Percentiles rank a stretch among this genome's conserved stretches.
These are phyloP conservation scores for Ustulina deusta DNA, from an alignment of 2,329 filamentous ascomycete species.

Conservation along the genomic window DNA sequence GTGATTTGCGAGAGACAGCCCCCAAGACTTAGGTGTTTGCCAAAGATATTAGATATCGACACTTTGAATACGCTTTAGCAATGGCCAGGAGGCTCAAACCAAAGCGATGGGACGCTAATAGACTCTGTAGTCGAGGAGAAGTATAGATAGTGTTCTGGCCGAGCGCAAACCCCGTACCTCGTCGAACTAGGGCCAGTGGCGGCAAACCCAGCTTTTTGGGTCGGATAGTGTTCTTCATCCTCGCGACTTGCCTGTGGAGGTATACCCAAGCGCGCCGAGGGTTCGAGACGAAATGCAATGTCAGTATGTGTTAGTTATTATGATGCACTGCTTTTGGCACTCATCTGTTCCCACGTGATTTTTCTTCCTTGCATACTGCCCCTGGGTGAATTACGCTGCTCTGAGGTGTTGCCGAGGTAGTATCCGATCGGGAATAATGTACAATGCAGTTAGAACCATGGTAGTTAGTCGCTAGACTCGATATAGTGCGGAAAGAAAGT, in stretches of 20 bases:
- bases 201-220: neutral
- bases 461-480: slow-evolving; percentile 17
- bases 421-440: slow-evolving; percentile 1
- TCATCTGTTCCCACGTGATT: neutral
- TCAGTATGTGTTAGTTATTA: neutral
- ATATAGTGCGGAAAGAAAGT: slow-evolving; percentile 17
- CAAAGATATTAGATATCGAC: neutral
- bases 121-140: neutral
- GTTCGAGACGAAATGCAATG: neutral
- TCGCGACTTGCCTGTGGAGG: neutral
- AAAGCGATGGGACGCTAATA: neutral
- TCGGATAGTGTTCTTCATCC: neutral
- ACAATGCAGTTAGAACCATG: slow-evolving; percentile 9
- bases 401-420: neutral
- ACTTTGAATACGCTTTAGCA: neutral
- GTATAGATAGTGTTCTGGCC: neutral
- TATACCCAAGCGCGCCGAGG: too few relatives aligned
- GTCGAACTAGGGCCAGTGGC: neutral
- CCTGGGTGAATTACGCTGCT: slow-evolving; percentile 2
- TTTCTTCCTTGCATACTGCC: neutral
- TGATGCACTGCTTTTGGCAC: neutral
- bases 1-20: neutral
- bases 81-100: neutral
- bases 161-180: neutral
- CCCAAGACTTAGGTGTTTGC: neutral